Base-by-base conservation (phyloP, 1,139 yeast genomes). In the Kazachstania sp. region DNA sequence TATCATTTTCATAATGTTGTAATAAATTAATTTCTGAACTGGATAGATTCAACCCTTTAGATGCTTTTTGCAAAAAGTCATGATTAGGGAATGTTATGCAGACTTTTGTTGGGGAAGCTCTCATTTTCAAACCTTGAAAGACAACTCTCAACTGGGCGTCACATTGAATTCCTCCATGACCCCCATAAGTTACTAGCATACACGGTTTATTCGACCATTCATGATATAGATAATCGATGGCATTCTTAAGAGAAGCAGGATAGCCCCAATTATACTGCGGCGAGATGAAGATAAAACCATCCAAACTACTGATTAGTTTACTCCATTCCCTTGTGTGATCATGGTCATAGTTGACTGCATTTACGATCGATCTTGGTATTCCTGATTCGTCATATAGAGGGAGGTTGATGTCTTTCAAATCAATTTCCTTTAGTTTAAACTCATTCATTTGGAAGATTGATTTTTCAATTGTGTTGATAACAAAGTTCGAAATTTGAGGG, bases 181-280 rank as follows among this genome's bases (percentile, higher is more conserved):
- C 56, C 4, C 67, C 70, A 47, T 63, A 65, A 28, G 60, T 51
- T n/a, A 63, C 62, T 19, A 67, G 49, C 35, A 53, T 57, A 4
- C 59, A 60, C 4, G 68, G 65, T 50, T 66, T 66, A 15, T 53
- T 56, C 12, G 23, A 40, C 68, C 67, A 67, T 49, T 67, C 70
- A 26, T 52, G 41, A 42, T 43, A 65, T 34, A 67, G 49, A 41
- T 58, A 59, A 48, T 67, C 71, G 16, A 67, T 41, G 8, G 67
- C 67, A 45, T 64, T 66, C 50, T 67, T 66, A 39, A 66, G 51
- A n/a, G 52, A 54, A 2, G 68, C 68, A 15, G 70, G 68, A 44
- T 55, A 55, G 13, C 67, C 60, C 53, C 64, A 54, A 46, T 67
- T 67, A 52, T 66, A 67, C 49, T 65, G 63, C 7, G 70, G 69